phyloP scores from a whole-genome alignment of 495 filamentous ascomycete genomes.

The Ramalina intermedia region DNA sequence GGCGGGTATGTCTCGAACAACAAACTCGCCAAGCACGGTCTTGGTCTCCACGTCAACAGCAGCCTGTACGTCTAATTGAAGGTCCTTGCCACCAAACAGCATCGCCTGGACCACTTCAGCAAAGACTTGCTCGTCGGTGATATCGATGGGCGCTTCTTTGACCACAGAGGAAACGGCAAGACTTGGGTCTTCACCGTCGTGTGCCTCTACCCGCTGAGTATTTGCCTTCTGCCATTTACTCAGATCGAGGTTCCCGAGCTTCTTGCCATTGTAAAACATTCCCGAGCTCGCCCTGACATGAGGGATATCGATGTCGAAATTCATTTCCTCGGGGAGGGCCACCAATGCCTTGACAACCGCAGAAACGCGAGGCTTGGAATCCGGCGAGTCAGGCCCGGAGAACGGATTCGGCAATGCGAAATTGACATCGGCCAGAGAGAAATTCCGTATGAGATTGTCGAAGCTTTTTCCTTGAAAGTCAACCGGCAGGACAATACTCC shows the following conservation, averaged over 20 bases:
- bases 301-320: constrained; percentile 63
- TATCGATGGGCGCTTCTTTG: constrained; percentile 60
- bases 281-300: constrained; percentile 60
- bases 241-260: constrained; percentile 65
- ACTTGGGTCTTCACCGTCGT: constrained; percentile 34
- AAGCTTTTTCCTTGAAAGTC: constrained; percentile 68
- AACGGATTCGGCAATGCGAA: constrained; percentile 68
- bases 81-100: constrained; percentile 49
- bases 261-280: constrained; percentile 57
- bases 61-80: constrained; percentile 61
- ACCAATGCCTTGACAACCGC: constrained; percentile 67
- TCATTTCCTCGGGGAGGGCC: constrained; percentile 67
- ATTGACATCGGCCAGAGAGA: constrained; percentile 68
- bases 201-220: constrained; percentile 50
- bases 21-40: constrained; percentile 64
- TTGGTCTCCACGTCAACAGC: constrained; percentile 67
- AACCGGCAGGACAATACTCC: constrained; percentile 69
- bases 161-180: constrained; percentile 62
- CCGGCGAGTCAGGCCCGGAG: constrained; percentile 60
- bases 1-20: constrained; percentile 67
- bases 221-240: constrained; percentile 71
- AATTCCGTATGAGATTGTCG: constrained; percentile 69
- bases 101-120: constrained; percentile 58
- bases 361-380: constrained; percentile 61
- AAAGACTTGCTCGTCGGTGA: constrained; percentile 65